Conservation (phyloP, 2,329 filamentous ascomycete species). For the Xylaria hypoxylon region DNA sequence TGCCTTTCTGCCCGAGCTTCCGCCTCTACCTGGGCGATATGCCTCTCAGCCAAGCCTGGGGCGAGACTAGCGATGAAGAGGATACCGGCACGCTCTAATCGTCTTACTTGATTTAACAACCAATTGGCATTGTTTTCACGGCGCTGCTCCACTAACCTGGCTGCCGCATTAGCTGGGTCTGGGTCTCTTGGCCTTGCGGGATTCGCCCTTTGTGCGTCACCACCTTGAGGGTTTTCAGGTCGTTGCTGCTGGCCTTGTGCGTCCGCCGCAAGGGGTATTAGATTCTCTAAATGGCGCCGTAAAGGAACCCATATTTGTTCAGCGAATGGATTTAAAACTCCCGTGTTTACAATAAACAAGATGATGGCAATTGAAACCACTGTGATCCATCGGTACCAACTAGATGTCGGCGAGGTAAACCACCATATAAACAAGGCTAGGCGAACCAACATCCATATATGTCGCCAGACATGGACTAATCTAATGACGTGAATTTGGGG, state of each 20-base stretch:
- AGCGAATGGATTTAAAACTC: constrained; percentile 66
- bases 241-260: constrained; percentile 43
- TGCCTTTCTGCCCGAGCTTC: constrained; percentile 60
- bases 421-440: constrained; percentile 72
- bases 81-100: constrained; percentile 69
- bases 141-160: constrained; percentile 63
- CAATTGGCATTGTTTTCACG: constrained; percentile 60
- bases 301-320: constrained; percentile 68
- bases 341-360: constrained; percentile 71
- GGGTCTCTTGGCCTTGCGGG: constrained; percentile 46
- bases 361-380: constrained; percentile 65
- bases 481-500: constrained; percentile 52
- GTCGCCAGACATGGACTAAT: constrained; percentile 64
- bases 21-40: constrained; percentile 69
- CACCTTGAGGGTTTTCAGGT: constrained; percentile 48
- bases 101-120: constrained; percentile 63
- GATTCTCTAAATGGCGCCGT: constrained; percentile 67
- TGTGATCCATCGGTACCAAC: constrained; percentile 69
- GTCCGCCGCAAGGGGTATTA: constrained; percentile 65
- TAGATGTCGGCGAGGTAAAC: constrained; percentile 69
- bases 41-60: constrained; percentile 73
- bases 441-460: constrained; percentile 71
- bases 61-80: constrained; percentile 75
- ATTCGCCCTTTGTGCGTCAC: constrained; percentile 44
- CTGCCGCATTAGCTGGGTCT: constrained; percentile 64